Percentiles rank a stretch among this genome's conserved stretches.
These are phyloP conservation scores for Thalassia testudinum DNA, from an alignment of 116 monocot species.

Conservation along the genomic window DNA sequence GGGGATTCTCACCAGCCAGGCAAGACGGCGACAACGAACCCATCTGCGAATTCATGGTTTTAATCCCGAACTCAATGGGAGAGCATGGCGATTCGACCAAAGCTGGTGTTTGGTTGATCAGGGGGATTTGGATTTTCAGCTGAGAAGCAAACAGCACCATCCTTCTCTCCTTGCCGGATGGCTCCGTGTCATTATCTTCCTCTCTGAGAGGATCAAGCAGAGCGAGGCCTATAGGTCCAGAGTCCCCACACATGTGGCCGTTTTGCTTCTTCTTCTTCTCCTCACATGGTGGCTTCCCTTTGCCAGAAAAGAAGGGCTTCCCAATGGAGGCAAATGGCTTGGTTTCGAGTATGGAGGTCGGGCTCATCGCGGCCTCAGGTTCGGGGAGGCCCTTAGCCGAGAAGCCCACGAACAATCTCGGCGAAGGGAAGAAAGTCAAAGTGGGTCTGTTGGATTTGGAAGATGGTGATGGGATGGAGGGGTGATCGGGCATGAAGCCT, in stretches of 20 bases:
- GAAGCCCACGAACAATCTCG: constrained; percentile 26
- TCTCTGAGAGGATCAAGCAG: constrained; percentile 30
- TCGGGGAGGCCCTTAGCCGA: constrained; percentile 24
- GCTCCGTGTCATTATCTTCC: constrained; percentile 2
- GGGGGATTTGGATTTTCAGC: constrained; percentile 44
- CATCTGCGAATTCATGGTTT: constrained; percentile 40
- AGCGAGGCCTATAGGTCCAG: constrained; percentile 29
- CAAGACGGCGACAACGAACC: constrained; percentile 18
- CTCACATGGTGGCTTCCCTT: too few species aligned
- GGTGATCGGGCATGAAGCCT: constrained; percentile 13
- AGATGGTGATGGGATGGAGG: constrained; percentile 20
- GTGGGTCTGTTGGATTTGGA: constrained; percentile 9
- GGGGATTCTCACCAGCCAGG: constrained; percentile 6
- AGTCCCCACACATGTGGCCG: constrained; percentile 10
- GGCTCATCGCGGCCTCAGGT: constrained; percentile 30
- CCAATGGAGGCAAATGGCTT: constrained; percentile 27
- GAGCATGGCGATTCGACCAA: constrained; percentile 15
- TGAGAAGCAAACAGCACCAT: constrained; percentile 42
- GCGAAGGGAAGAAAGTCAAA: constrained; percentile 21
- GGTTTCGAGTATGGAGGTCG: constrained; percentile 56
- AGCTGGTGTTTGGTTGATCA: neutral
- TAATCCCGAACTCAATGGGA: constrained; percentile 54
- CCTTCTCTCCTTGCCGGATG: constrained; percentile 4
- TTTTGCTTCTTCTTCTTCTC: constrained; percentile 12
- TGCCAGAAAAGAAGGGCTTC: constrained; percentile 23